Percentiles rank a stretch among this genome's conserved stretches.
These are phyloP conservation scores for Sugiyamaella valdiviana DNA, from an alignment of 805 yeast species.

Conservation along the genomic window DNA sequence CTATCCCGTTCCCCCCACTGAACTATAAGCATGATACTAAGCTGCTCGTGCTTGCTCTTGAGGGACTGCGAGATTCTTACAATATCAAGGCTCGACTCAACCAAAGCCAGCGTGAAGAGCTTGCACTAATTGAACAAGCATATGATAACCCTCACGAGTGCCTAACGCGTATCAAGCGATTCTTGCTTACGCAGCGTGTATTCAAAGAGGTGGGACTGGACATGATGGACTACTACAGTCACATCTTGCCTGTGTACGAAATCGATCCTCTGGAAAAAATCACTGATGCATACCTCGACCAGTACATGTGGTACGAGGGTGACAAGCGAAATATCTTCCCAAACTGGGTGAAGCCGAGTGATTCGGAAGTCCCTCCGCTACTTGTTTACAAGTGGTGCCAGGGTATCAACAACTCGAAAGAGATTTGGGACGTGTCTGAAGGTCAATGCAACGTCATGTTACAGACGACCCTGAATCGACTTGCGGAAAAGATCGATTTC, in stretches of 20 bases:
- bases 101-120: slow-evolving; percentile 83
- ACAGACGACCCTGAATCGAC: slow-evolving; percentile 63
- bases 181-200: slow-evolving; percentile 78
- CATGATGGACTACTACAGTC: slow-evolving; percentile 86
- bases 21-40: slow-evolving; percentile 92
- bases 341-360: slow-evolving; percentile 93
- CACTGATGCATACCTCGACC: slow-evolving; percentile 93
- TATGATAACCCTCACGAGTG: slow-evolving; percentile 96
- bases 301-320: slow-evolving; percentile 93
- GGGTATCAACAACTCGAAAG: slow-evolving; percentile 70
- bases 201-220: slow-evolving; percentile 84
- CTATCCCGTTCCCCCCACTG: slow-evolving; percentile 90
- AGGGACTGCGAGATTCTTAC: slow-evolving; percentile 75
- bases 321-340: slow-evolving; percentile 85
- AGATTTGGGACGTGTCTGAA: slow-evolving; percentile 69
- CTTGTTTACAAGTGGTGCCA: slow-evolving; percentile 92
- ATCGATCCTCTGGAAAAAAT: slow-evolving; percentile 91
- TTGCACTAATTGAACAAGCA: slow-evolving; percentile 91
- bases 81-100: slow-evolving; percentile 71
- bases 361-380: slow-evolving; percentile 86
- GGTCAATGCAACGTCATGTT: slow-evolving; percentile 81
- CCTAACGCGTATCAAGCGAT: slow-evolving; percentile 73
- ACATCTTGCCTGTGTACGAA: slow-evolving; percentile 76
- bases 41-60: slow-evolving; percentile 80
- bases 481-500: slow-evolving; percentile 83